Conservation (phyloP, 208 protist species). For the Leishmania tarentolae region DNA sequence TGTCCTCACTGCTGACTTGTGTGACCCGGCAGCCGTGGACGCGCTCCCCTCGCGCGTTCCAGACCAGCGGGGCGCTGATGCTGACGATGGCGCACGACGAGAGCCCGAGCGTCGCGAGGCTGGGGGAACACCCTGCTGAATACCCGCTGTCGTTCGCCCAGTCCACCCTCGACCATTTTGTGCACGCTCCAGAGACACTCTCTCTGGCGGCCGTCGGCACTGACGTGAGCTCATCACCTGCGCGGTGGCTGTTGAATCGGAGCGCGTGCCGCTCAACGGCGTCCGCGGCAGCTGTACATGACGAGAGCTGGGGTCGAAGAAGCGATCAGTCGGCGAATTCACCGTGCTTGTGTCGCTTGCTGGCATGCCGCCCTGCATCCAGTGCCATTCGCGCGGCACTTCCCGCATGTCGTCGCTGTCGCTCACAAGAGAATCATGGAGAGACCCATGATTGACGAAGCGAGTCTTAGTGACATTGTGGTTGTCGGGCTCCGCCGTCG, state of each 20-base stretch:
- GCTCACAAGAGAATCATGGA: background rate
- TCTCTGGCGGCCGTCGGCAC: background rate
- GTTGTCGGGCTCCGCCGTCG: background rate
- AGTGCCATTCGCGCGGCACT: background rate
- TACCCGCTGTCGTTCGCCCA: background rate
- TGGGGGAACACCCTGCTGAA: background rate
- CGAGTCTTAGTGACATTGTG: background rate
- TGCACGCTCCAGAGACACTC: too few species aligned
- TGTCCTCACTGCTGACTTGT: background rate
- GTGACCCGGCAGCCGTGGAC: background rate
- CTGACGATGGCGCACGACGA: background rate
- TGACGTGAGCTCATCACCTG: background rate
- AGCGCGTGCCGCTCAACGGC: background rate
- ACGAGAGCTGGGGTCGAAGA: conserved; percentile 2
- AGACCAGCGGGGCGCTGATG: background rate
- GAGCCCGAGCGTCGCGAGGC: background rate
- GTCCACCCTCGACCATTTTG: background rate
- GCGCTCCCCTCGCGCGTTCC: conserved; percentile 9
- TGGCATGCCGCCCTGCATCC: too few species aligned
- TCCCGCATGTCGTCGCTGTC: background rate
- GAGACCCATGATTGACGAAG: background rate
- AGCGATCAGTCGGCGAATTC: background rate
- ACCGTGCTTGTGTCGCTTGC: too few species aligned
- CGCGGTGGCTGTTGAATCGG: too few species aligned
- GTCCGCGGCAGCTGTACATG: background rate